A percentile compares a stretch with the other conserved stretches of the same genome.
phyloP scores from a whole-genome alignment of 768 basidiomycete genomes.

The Artomyces pyxidatus region DNA sequence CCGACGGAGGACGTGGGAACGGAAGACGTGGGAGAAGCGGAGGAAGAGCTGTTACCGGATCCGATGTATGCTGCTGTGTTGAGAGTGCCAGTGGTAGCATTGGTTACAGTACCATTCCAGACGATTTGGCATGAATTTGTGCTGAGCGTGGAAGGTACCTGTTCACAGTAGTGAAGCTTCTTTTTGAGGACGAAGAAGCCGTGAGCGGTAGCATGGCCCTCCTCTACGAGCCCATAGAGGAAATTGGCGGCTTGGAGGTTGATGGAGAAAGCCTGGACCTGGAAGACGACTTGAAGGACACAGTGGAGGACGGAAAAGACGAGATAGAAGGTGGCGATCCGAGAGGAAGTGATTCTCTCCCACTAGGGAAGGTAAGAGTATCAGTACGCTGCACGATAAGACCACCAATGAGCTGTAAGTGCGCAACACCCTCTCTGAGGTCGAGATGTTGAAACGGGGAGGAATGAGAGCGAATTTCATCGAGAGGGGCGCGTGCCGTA shows the following conservation, averaged over 20 bases:
- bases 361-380: slow-evolving; percentile 34
- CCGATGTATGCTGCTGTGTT: slow-evolving; percentile 4
- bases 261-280: slow-evolving; percentile 56
- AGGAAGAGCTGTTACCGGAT: neutral
- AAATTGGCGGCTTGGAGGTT: slow-evolving; percentile 51
- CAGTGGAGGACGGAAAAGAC: slow-evolving; percentile 61
- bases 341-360: slow-evolving; percentile 62
- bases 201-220: slow-evolving; percentile 38
- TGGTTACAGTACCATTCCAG: slow-evolving; percentile 36
- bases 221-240: slow-evolving; percentile 40
- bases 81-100: slow-evolving; percentile 13
- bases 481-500: neutral
- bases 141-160: slow-evolving; percentile 33
- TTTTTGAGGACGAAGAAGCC: slow-evolving; percentile 46
- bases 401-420: too few relatives aligned
- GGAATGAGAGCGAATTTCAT: neutral
- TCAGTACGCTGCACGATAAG: too few relatives aligned
- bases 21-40: slow-evolving; percentile 4
- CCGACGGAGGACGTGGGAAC: slow-evolving; percentile 4
- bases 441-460: too few relatives aligned
- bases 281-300: slow-evolving; percentile 57
- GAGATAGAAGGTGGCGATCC: slow-evolving; percentile 58
- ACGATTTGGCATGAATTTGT: slow-evolving; percentile 40
- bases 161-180: slow-evolving; percentile 51
- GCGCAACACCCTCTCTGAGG: too few relatives aligned